Conservation (phyloP, 2,329 filamentous ascomycete genomes). For the Cryphonectria carpinicola region DNA sequence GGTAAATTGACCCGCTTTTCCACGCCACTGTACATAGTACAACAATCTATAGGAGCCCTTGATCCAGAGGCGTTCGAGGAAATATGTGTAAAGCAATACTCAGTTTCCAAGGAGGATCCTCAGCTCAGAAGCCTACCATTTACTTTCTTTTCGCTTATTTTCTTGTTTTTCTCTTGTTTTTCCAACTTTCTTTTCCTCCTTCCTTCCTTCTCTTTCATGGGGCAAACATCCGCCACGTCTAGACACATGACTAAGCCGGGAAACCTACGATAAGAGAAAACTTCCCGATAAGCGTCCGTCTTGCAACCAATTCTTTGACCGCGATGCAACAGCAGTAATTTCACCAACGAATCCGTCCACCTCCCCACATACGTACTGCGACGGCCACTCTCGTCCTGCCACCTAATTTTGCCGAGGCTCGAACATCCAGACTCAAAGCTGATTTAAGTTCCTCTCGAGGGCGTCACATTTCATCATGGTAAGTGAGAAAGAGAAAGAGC, state of each 20-base stretch:
- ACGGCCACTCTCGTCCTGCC: background rate
- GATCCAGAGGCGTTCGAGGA: background rate
- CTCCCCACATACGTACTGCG: background rate
- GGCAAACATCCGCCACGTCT: background rate
- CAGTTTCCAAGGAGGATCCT: background rate
- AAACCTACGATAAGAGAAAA: conserved; percentile 15
- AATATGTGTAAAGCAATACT: background rate
- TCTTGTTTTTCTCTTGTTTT: too few species aligned
- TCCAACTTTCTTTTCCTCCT: too few species aligned
- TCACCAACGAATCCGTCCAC: background rate
- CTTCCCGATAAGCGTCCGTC: conserved; percentile 21
- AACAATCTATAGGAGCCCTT: background rate
- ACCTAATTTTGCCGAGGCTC: background rate
- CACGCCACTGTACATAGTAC: too few species aligned
- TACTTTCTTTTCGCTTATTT: too few species aligned
- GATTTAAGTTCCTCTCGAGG: conserved; percentile 25
- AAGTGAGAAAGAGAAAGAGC: background rate
- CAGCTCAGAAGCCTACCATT: background rate
- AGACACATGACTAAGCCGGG: conserved; percentile 10
- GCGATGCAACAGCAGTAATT: background rate
- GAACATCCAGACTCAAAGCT: background rate
- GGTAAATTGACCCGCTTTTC: background rate
- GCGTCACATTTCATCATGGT: conserved; percentile 24
- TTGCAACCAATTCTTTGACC: conserved; percentile 5
- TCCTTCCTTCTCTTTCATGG: too few species aligned